A percentile compares a stretch with the other conserved stretches of the same genome.
phyloP scores from a whole-genome alignment of 1,284 basidiomycete species.

The Amylostereum areolatum region DNA sequence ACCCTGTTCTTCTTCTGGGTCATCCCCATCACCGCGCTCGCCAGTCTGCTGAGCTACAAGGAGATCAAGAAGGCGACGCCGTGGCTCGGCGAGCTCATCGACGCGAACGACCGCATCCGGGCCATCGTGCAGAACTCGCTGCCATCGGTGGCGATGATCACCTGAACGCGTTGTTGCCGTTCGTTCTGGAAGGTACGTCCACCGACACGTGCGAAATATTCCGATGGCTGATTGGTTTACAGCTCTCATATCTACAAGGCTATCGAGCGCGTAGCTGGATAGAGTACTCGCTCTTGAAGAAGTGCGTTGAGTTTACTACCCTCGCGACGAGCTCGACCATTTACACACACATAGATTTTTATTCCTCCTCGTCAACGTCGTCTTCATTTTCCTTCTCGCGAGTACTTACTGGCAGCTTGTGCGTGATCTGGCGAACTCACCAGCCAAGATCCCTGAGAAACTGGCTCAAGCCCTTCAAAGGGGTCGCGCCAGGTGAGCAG shows the following conservation, averaged over 20 bases:
- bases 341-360: too few species aligned
- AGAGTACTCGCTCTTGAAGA: slow-evolving; percentile 89
- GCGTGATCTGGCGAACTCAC: slow-evolving; percentile 81
- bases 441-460: slow-evolving; percentile 86
- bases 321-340: too few species aligned
- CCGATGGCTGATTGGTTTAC: slow-evolving; percentile 37
- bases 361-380: slow-evolving; percentile 90
- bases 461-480: slow-evolving; percentile 76
- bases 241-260: slow-evolving; percentile 84
- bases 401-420: slow-evolving; percentile 90
- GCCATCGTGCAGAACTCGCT: slow-evolving; percentile 92
- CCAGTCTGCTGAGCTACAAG: slow-evolving; percentile 81
- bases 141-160: slow-evolving; percentile 86
- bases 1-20: slow-evolving; percentile 82
- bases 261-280: slow-evolving; percentile 86
- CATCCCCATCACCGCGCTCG: slow-evolving; percentile 81
- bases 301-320: too few species aligned
- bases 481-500: slow-evolving; percentile 56
- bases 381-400: slow-evolving; percentile 92
- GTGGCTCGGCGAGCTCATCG: slow-evolving; percentile 76
- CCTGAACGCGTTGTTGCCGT: slow-evolving; percentile 86
- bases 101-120: slow-evolving; percentile 71
- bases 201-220: background rate
- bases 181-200: slow-evolving; percentile 79
- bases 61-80: slow-evolving; percentile 89